These are phyloP conservation scores for Ascochyta pisi DNA, from an alignment of 2,329 filamentous ascomycete genomes.

Conservation along the genomic window DNA sequence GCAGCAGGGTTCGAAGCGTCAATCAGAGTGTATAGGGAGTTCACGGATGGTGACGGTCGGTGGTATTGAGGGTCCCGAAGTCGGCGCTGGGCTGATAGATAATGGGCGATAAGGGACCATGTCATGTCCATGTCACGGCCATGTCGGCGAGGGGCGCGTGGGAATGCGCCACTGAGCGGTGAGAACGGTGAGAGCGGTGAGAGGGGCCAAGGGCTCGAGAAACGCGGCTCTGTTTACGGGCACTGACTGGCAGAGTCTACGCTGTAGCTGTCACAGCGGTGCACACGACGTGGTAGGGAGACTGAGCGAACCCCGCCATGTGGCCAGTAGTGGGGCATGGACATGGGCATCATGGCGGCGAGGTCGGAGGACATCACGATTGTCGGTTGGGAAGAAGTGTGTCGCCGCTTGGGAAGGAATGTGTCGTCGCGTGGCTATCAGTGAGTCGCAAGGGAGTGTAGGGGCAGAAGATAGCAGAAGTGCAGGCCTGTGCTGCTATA, in stretches of 20 bases:
- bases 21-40: slow-evolving; percentile 23
- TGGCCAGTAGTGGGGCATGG: slow-evolving; percentile 9
- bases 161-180: slow-evolving; percentile 10
- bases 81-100: slow-evolving; percentile 39
- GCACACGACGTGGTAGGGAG: slow-evolving; percentile 1
- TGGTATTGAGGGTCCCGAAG: slow-evolving; percentile 32
- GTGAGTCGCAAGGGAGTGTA: slow-evolving; percentile 3
- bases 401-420: neutral
- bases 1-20: slow-evolving; percentile 11
- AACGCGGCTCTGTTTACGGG: neutral
- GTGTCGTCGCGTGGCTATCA: slow-evolving; percentile 11
- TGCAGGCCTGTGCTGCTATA: neutral
- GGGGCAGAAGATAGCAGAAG: neutral
- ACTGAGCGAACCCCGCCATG: slow-evolving; percentile 31
- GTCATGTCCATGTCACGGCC: too few species aligned
- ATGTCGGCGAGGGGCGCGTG: slow-evolving; percentile 8
- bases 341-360: slow-evolving; percentile 17
- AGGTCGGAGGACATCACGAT: slow-evolving; percentile 20
- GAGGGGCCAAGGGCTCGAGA: neutral
- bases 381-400: slow-evolving; percentile 18
- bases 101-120: slow-evolving; percentile 39
- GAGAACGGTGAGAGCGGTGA: neutral
- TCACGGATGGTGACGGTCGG: slow-evolving; percentile 11
- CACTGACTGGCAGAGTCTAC: neutral
- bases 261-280: neutral